A percentile compares a stretch with the other conserved stretches of the same genome.
These are phyloP conservation scores for Aspergillus tanneri DNA, from an alignment of 2,329 filamentous ascomycete species.

Conservation along the genomic window DNA sequence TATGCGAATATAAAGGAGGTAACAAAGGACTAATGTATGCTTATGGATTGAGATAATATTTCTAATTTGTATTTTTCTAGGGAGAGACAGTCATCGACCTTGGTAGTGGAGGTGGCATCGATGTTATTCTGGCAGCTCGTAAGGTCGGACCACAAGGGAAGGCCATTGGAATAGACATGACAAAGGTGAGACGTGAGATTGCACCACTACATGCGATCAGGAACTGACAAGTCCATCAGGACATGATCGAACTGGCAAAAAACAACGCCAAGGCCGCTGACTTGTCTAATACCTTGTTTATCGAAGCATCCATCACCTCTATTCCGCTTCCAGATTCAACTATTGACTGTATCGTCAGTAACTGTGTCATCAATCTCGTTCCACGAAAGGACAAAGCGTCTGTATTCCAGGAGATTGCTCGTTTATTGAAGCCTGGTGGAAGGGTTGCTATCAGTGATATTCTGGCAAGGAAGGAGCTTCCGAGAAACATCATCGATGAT, in stretches of 20 bases:
- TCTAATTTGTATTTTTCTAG: conserved; percentile 47
- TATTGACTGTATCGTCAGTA: conserved; percentile 61
- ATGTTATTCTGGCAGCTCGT: conserved; percentile 56
- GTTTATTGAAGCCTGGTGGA: conserved; percentile 58
- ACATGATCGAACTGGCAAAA: conserved; percentile 56
- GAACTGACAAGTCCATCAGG: conserved; percentile 35
- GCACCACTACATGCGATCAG: conserved; percentile 2
- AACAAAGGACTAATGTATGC: no score
- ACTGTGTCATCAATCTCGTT: conserved; percentile 63
- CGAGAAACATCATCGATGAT: conserved; percentile 47
- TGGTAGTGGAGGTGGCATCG: conserved; percentile 58
- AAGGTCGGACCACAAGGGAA: conserved; percentile 52
- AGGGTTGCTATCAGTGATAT: conserved; percentile 62
- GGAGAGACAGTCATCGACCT: conserved; percentile 60
- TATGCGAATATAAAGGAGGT: conserved; percentile 50
- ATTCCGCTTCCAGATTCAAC: conserved; percentile 46
- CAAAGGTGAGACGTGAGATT: conserved; percentile 45
- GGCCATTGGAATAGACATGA: conserved; percentile 61
- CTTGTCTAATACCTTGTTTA: conserved; percentile 51
- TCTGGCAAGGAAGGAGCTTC: conserved; percentile 51
- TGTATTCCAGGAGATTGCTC: conserved; percentile 58
- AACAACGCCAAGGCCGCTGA: conserved; percentile 44
- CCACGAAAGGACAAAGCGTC: conserved; percentile 52
- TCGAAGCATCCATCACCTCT: conserved; percentile 53
- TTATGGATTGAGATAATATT: no score